Evolutionary conservation across 1,139 yeast species (phyloP).

Genomic region (Debaryomycetaceae sp.): DNA sequence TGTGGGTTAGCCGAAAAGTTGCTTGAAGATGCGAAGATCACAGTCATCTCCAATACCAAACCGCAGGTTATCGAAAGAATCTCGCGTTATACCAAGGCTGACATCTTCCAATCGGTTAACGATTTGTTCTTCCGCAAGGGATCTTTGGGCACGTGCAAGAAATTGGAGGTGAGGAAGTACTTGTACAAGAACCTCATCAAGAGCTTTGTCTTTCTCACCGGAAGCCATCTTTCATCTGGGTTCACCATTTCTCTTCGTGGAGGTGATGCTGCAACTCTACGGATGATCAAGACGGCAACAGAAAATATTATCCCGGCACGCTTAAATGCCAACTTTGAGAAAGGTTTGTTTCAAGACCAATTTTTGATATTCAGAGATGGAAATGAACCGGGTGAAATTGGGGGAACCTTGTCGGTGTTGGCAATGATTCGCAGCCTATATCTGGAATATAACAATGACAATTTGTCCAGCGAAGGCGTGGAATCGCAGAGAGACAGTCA

Average conservation of each 20-base stretch:
- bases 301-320: constrained; percentile 77
- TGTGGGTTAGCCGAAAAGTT: constrained; percentile 78
- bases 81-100: constrained; percentile 78
- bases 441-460: too few relatives aligned
- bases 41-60: constrained; percentile 76
- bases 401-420: too few relatives aligned
- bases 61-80: constrained; percentile 79
- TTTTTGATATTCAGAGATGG: constrained; percentile 42
- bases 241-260: constrained; percentile 84
- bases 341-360: constrained; percentile 74
- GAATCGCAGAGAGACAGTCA: too few relatives aligned
- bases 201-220: constrained; percentile 72
- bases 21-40: constrained; percentile 68
- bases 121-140: constrained; percentile 47
- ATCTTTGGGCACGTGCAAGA: constrained; percentile 67
- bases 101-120: constrained; percentile 53
- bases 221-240: constrained; percentile 71
- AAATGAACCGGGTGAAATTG: neutral
- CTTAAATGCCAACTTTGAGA: constrained; percentile 76
- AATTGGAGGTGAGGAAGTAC: constrained; percentile 68
- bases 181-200: constrained; percentile 53
- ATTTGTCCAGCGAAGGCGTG: too few relatives aligned
- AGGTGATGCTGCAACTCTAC: constrained; percentile 53
- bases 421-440: too few relatives aligned
- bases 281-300: constrained; percentile 69